Conservation (phyloP, 1,284 basidiomycete genomes). For the Takashimella koratensis region DNA sequence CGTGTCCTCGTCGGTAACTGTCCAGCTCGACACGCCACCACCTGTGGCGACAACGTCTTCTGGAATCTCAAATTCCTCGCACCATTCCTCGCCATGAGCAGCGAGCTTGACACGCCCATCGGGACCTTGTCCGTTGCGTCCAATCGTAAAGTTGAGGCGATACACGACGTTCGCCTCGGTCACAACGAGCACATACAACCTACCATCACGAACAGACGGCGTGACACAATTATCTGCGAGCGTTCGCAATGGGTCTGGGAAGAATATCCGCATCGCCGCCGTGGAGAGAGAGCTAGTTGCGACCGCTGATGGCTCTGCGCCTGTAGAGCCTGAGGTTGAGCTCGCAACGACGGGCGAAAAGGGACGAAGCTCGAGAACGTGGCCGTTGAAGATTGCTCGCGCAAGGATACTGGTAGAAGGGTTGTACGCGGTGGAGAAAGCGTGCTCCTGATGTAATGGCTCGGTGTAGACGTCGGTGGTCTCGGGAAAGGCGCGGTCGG, state of each 20-base stretch:
- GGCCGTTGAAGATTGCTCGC: constrained; percentile 68
- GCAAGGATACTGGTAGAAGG: constrained; percentile 64
- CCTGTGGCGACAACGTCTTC: constrained; percentile 25
- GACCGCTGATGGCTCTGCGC: background rate
- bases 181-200: constrained; percentile 68
- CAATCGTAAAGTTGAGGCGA: constrained; percentile 58
- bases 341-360: constrained; percentile 51
- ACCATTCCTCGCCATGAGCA: constrained; percentile 30
- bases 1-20: constrained; percentile 65
- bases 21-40: constrained; percentile 53
- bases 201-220: constrained; percentile 55
- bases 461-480: constrained; percentile 49
- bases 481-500: constrained; percentile 53
- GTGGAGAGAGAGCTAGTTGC: constrained; percentile 50
- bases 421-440: constrained; percentile 62
- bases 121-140: constrained; percentile 39
- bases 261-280: constrained; percentile 68
- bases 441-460: constrained; percentile 68
- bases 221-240: constrained; percentile 55
- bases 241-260: constrained; percentile 64
- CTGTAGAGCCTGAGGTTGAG: constrained; percentile 25
- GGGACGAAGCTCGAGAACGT: constrained; percentile 71
- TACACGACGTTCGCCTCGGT: constrained; percentile 71
- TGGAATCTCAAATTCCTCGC: constrained; percentile 37
- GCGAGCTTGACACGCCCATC: constrained; percentile 19